Evolutionary conservation across 192 early-diverging fungal genomes (phyloP).

Genomic region (Backusella luteola): DNA sequence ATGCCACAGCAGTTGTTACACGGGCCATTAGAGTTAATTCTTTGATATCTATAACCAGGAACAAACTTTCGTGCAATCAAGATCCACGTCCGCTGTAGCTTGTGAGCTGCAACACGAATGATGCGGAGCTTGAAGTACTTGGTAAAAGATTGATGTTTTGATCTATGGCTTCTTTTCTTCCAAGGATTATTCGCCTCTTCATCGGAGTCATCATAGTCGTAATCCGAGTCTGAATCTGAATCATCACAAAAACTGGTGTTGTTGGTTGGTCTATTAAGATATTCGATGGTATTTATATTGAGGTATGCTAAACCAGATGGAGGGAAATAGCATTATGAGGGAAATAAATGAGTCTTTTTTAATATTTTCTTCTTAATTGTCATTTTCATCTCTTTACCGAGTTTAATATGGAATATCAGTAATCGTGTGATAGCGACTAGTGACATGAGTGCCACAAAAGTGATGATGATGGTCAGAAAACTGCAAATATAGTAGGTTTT

Average conservation of each 20-base stretch:
- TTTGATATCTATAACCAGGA: slow-evolving; percentile 1
- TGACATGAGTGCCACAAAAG: slow-evolving; percentile 13
- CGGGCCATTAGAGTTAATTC: background rate
- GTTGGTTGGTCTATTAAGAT: slow-evolving; percentile 17
- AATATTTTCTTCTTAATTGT: background rate
- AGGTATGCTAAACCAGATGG: slow-evolving; percentile 7
- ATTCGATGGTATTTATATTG: slow-evolving; percentile 34
- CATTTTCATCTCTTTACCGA: slow-evolving; percentile 4
- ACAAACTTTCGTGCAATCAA: background rate
- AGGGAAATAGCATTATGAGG: background rate
- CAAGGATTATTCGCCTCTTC: background rate
- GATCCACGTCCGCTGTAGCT: slow-evolving; percentile 6
- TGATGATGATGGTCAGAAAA: background rate
- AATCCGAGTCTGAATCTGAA: slow-evolving; percentile 10
- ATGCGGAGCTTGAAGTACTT: background rate
- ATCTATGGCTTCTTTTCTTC: slow-evolving; percentile 6
- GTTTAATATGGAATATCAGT: slow-evolving; percentile 24
- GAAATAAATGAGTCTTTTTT: slow-evolving; percentile 1
- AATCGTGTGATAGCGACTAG: slow-evolving; percentile 14
- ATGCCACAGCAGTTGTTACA: background rate
- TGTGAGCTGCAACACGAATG: background rate
- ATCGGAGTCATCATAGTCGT: slow-evolving; percentile 7
- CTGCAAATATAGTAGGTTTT: slow-evolving; percentile 1
- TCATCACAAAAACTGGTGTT: background rate
- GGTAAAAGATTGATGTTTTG: background rate